These are phyloP conservation scores for Leptomonas seymouri DNA, from an alignment of 208 protist genomes.

Conservation along the genomic window DNA sequence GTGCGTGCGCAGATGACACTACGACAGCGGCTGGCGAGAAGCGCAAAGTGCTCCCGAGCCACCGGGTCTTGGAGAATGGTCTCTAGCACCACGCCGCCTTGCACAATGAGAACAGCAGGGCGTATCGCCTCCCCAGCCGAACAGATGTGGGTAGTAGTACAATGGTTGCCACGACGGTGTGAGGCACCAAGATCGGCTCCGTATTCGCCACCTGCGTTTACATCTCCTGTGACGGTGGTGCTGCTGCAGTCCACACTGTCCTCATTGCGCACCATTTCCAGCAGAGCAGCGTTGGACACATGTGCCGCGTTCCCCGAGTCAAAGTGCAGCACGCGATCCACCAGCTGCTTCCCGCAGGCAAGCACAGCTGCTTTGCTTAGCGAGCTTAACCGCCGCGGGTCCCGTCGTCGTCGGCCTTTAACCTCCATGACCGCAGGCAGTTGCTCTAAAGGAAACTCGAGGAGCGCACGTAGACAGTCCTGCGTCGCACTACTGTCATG, in stretches of 20 bases:
- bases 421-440: constrained; percentile 11
- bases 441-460: constrained; percentile 18
- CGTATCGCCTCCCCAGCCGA: neutral
- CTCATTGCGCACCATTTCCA: constrained; percentile 6
- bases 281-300: constrained; percentile 20
- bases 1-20: constrained; percentile 95
- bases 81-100: constrained; percentile 71
- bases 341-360: constrained; percentile 19
- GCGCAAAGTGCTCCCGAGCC: constrained; percentile 50
- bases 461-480: constrained; percentile 20
- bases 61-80: constrained; percentile 56
- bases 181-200: neutral
- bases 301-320: constrained; percentile 3
- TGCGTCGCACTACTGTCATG: neutral
- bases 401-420: neutral
- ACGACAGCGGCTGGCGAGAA: constrained; percentile 59
- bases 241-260: constrained; percentile 3
- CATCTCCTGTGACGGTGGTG: neutral
- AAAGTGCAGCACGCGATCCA: constrained; percentile 20
- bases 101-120: constrained; percentile 48
- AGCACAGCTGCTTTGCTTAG: constrained; percentile 1
- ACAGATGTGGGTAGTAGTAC: too few relatives aligned
- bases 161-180: too few relatives aligned
- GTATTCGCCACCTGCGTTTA: neutral
- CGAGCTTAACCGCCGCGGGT: neutral